Evolutionary conservation across 2,329 filamentous ascomycete genomes (phyloP), one percentile per base, ranked within the genome.

Genomic region (Aspergillus fructus): DNA sequence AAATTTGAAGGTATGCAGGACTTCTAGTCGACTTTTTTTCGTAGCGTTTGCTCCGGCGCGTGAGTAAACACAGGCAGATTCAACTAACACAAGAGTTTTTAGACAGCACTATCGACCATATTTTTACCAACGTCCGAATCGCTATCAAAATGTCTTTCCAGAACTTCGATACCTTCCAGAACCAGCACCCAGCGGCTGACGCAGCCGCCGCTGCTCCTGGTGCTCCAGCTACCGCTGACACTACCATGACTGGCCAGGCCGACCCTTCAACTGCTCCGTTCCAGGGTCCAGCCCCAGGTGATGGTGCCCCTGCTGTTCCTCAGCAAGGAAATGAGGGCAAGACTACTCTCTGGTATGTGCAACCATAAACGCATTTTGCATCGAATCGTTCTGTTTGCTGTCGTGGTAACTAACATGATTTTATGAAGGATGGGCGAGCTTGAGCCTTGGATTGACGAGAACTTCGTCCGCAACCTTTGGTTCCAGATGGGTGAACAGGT

Each of bases 401-500:
- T 21, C n/a, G 39, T 50, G 17, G 7, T 15, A 19, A 24, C 59
- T 61, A 17, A 59, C 47, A 3, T 8, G 33, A 24, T 24, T 2
- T 43, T n/a, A 49, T 58, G 21, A 61, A 96, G 93, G 93, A 99
- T 99, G 94, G 94, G 94, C 66, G 94, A 99, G 76, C 89, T 99
- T 63, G 93, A 97, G 78, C 91, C 92, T 27, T 99, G 94, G 94
- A 97, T 99, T 79, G 94, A 99, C 69, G 94, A 99, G 81, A 96
- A 93, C 78, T 99, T 97, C 76, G 90, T 99, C 72, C 93, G 96
- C 78, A 94, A 90, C 67, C 87, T 97, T 46, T 97, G 91, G 84
- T 96, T 91, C 71, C 87, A 93, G 68, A 90, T 96, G 80, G 92
- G 90, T 66, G 94, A 97, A 78, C 87, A 87, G 63, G 94, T 99